Conservation (phyloP, 2,329 filamentous ascomycete genomes). For the Colletotrichum sp. region DNA sequence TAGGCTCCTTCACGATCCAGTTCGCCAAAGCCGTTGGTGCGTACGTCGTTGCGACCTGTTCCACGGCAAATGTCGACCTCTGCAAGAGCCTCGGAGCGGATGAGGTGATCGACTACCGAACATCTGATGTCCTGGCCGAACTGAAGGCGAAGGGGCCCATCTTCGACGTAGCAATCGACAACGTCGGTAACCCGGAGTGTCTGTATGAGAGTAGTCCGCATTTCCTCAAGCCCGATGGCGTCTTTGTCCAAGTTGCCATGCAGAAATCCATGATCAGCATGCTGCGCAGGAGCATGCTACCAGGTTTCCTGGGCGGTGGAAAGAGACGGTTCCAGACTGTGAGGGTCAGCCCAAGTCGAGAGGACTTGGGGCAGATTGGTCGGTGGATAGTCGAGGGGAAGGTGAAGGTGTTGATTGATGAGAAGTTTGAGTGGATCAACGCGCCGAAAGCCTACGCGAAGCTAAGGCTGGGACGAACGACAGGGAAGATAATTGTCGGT, state of each 20-base stretch:
- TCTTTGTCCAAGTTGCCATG: constrained; percentile 60
- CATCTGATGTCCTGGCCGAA: constrained; percentile 11
- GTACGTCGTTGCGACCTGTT: constrained; percentile 37
- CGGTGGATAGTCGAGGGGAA: constrained; percentile 29
- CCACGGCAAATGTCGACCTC: constrained; percentile 35
- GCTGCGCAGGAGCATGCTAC: background rate
- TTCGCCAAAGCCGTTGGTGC: constrained; percentile 37
- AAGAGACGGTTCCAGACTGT: constrained; percentile 6
- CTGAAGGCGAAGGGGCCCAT: constrained; percentile 18
- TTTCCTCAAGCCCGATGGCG: constrained; percentile 59
- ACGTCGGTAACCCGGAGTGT: constrained; percentile 19
- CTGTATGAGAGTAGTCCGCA: constrained; percentile 22
- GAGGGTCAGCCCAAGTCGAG: constrained; percentile 1
- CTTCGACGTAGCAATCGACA: constrained; percentile 31
- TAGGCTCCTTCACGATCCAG: constrained; percentile 41
- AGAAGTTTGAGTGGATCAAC: constrained; percentile 22
- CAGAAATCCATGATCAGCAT: background rate
- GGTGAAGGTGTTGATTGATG: constrained; percentile 25
- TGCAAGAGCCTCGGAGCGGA: constrained; percentile 38
- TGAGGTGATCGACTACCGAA: constrained; percentile 39
- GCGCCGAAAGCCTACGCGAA: constrained; percentile 27
- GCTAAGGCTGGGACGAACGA: constrained; percentile 20
- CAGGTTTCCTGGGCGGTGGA: background rate
- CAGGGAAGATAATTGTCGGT: constrained; percentile 30
- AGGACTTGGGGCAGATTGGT: constrained; percentile 15